phyloP scores from a whole-genome alignment of 148 eudicot species.

The Vaccinium corymbosum region DNA sequence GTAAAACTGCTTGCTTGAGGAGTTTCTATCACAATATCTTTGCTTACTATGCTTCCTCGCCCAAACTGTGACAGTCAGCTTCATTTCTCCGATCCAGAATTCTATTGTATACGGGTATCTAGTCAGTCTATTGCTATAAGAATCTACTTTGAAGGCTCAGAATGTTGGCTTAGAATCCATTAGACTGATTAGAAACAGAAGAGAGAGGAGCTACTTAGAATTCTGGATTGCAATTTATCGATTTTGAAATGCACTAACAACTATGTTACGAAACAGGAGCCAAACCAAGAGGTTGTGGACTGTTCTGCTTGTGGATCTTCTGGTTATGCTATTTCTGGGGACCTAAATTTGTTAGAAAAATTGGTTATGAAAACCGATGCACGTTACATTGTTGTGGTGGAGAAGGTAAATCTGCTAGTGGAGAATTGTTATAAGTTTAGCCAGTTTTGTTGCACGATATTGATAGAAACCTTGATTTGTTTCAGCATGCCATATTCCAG shows the following conservation, averaged over 20 bases:
- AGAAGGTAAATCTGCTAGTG: slow-evolving; percentile 53
- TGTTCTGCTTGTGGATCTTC: slow-evolving; percentile 83
- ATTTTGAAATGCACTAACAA: neutral
- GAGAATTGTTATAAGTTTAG: neutral
- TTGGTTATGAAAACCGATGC: slow-evolving; percentile 80
- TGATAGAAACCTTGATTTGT: neutral
- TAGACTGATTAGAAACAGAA: neutral
- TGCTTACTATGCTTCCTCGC: neutral
- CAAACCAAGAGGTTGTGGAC: slow-evolving; percentile 70
- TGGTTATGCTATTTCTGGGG: slow-evolving; percentile 88
- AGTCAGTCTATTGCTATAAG: neutral
- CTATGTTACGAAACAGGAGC: slow-evolving; percentile 46
- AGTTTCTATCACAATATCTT: neutral
- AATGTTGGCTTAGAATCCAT: neutral
- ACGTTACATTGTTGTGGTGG: slow-evolving; percentile 81
- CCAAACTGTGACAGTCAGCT: neutral
- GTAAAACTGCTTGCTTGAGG: neutral
- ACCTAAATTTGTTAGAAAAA: slow-evolving; percentile 61
- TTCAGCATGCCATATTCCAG: slow-evolving; percentile 97
- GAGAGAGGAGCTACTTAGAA: neutral
- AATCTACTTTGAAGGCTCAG: neutral
- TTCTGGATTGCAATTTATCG: neutral
- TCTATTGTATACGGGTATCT: neutral
- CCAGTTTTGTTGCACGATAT: neutral
- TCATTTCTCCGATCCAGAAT: neutral